Evolutionary conservation across 345 rosid species (phyloP).

Genomic region (Populus pruinosa): DNA sequence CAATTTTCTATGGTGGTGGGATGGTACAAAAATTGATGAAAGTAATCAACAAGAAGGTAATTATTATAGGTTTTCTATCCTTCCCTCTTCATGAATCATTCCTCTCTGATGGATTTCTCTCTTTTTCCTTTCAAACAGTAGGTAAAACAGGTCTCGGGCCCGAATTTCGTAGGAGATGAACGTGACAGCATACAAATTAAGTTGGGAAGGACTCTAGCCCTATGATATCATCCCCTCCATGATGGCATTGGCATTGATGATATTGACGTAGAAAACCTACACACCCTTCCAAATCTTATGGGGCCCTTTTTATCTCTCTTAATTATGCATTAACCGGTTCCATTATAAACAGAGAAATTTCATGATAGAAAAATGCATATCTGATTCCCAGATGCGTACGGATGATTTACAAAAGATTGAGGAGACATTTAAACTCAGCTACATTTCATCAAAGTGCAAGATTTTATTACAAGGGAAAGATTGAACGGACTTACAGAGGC

Average conservation of each 20-base stretch:
- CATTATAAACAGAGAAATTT: neutral
- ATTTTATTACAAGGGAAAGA: neutral
- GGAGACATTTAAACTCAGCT: neutral
- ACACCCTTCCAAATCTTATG: neutral
- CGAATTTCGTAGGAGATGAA: too few species aligned
- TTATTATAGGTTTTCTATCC: neutral
- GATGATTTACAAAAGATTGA: neutral
- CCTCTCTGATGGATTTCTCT: neutral
- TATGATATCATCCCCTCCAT: neutral
- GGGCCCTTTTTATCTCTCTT: neutral
- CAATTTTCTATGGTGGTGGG: neutral
- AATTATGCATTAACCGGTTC: neutral
- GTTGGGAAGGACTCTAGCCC: neutral
- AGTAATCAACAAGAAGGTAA: neutral
- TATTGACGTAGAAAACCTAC: neutral
- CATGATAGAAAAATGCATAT: neutral
- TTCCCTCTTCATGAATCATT: neutral
- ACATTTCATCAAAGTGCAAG: neutral
- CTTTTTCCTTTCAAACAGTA: too few species aligned
- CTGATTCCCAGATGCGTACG: neutral
- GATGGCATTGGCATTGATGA: neutral
- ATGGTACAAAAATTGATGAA: neutral
- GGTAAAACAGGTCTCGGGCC: neutral
- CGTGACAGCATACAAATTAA: too few species aligned
- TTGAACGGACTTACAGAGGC: neutral